Evolutionary conservation across 805 yeast genomes (phyloP).

Genomic region (Suhomyces faveliae): DNA sequence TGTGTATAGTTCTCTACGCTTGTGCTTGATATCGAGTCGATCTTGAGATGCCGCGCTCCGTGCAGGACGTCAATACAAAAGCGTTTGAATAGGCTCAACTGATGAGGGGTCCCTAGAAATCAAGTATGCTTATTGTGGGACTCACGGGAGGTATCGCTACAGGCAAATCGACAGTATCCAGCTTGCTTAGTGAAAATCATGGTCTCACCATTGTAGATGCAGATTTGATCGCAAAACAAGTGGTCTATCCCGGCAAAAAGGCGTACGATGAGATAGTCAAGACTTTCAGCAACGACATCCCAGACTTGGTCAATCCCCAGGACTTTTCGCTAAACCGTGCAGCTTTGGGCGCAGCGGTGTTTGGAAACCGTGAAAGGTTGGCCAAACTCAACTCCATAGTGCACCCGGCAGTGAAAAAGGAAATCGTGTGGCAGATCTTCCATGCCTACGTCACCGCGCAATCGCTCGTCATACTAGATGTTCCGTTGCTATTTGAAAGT

Average conservation of each 20-base stretch:
- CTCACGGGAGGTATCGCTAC: conserved; percentile 97
- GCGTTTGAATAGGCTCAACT: too few relatives aligned
- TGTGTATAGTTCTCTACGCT: too few relatives aligned
- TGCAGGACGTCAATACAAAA: not conserved
- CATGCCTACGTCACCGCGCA: conserved; percentile 57
- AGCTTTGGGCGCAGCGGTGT: conserved; percentile 75
- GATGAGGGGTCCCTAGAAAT: not conserved
- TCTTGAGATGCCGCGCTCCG: too few relatives aligned
- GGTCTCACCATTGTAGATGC: conserved; percentile 76
- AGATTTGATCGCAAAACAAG: conserved; percentile 81
- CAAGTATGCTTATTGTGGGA: conserved; percentile 79
- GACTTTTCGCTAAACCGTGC: conserved; percentile 61
- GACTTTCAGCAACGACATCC: conserved; percentile 56
- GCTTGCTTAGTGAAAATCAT: conserved; percentile 49
- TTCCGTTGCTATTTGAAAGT: conserved; percentile 86
- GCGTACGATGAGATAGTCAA: conserved; percentile 67
- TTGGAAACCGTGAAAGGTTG: conserved; percentile 62
- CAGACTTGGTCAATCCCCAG: conserved; percentile 42
- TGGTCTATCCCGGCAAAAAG: conserved; percentile 74
- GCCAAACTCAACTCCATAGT: conserved; percentile 66
- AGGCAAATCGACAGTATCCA: conserved; percentile 93
- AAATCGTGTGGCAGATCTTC: conserved; percentile 57
- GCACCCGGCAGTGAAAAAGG: conserved; percentile 81
- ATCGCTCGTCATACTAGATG: conserved; percentile 72
- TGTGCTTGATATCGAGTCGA: too few relatives aligned